Evolutionary conservation across 2,329 filamentous ascomycete genomes (phyloP), one percentile per base, ranked within the genome.

Genomic region (Lecanicillium sp.): DNA sequence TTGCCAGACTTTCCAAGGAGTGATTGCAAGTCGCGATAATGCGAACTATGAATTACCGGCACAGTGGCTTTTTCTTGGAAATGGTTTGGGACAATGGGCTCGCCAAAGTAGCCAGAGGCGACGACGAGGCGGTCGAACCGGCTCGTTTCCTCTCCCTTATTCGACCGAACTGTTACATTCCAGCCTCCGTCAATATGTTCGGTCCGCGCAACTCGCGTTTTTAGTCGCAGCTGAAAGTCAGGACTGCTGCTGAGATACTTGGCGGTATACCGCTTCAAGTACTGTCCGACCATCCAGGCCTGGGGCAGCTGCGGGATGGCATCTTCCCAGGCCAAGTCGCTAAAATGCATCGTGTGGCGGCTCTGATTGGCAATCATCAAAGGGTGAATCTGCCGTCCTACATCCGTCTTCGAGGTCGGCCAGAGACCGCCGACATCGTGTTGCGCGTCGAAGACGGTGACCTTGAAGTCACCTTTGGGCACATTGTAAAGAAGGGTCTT

Each of bases 361-460:
- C 85, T 90, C 58, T 90, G 79, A 61, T 94, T 94, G 4, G 79
- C 79, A 14, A 78, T 71, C 73, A 86, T 86, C 44, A 85, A 74
- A 8, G 84, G 84, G 52, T 85, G 79, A 14, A 84, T 67, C 32
- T 78, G 67, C 2, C 78, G 73, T 1, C 56, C 65, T n/a, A 52
- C 55, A 46, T 82, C 79, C 2, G 66, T 55, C 45, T 69, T 72
- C 11, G 65, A 63, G 2, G 70, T 67, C 3, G 84, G 83, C 88
- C 88, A 94, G n/a, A 93, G 76, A 0, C 88, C 88, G 10, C 87
- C 88, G 14, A 91, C 73, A 32, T 78, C 74, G 27, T 72, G 59
- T 39, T 81, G 75, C 14, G 75, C 68, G 41, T 94, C 88, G 57
- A 85, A 87, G 20, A 94, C 63, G 3, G 79, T 84, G 40, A 91